Conservation (phyloP, 2,329 filamentous ascomycete species). For the Xylaria hypoxylon region DNA sequence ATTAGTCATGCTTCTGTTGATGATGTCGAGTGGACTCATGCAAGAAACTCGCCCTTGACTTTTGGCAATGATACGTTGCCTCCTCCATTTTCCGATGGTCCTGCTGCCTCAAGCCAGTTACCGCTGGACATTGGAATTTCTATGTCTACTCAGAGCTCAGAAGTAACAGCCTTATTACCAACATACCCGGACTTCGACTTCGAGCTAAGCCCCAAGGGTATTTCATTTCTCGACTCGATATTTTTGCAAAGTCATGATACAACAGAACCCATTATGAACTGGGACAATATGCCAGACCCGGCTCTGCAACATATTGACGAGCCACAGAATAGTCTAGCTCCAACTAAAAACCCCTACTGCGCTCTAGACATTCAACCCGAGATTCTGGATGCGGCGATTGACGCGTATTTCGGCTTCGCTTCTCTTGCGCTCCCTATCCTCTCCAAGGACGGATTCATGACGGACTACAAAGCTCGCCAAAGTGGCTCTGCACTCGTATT, state of each 20-base stretch:
- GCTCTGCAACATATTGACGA: constrained; percentile 6
- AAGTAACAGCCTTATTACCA: constrained; percentile 1
- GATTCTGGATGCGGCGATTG: constrained; percentile 27
- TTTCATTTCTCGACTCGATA: constrained; percentile 31
- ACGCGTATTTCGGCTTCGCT: constrained; percentile 30
- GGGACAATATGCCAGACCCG: background rate
- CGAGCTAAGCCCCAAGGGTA: constrained; percentile 17
- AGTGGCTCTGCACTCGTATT: constrained; percentile 31
- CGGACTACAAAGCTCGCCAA: constrained; percentile 18
- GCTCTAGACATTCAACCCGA: background rate
- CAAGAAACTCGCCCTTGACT: background rate
- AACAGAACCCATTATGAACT: constrained; percentile 3
- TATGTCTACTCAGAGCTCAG: background rate
- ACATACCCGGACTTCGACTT: constrained; percentile 23
- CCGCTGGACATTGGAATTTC: background rate
- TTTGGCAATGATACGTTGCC: background rate
- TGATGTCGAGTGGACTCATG: background rate
- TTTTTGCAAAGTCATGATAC: constrained; percentile 24
- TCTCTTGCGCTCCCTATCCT: constrained; percentile 30
- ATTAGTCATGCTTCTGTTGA: background rate
- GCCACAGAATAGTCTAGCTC: background rate
- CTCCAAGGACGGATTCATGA: constrained; percentile 31
- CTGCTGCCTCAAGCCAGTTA: background rate
- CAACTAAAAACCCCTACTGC: constrained; percentile 21
- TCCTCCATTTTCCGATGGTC: background rate